A percentile compares a stretch with the other conserved stretches of the same genome.
Evolutionary conservation across 2,329 filamentous ascomycete genomes (phyloP).

Genomic region (Scedosporium apiospermum): DNA sequence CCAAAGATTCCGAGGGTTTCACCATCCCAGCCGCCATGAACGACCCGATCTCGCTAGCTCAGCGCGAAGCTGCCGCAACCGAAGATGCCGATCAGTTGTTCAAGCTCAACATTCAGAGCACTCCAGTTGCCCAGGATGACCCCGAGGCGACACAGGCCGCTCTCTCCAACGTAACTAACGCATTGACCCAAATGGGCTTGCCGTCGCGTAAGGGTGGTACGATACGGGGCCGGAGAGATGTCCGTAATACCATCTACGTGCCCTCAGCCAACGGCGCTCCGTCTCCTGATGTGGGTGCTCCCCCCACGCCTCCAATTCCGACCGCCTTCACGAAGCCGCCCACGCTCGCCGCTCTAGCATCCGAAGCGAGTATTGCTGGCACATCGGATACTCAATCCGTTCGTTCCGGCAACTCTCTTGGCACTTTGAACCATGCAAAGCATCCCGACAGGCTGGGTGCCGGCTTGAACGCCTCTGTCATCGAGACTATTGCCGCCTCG

Average conservation of each 20-base stretch:
- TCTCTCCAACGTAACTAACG: conserved; percentile 65
- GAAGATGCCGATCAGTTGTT: conserved; percentile 59
- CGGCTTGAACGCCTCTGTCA: conserved; percentile 78
- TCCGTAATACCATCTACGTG: conserved; percentile 82
- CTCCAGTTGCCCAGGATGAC: conserved; percentile 69
- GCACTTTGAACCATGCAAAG: conserved; percentile 56
- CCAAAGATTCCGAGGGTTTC: conserved; percentile 67
- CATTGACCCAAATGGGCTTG: conserved; percentile 52
- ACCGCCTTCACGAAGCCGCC: conserved; percentile 26
- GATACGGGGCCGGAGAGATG: conserved; percentile 78
- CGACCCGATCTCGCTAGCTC: conserved; percentile 61
- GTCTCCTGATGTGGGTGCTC: conserved; percentile 5
- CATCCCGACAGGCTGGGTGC: conserved; percentile 75
- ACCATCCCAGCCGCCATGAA: conserved; percentile 57
- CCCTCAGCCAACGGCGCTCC: conserved; percentile 31
- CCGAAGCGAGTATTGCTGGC: conserved; percentile 49
- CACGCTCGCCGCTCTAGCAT: conserved; percentile 45
- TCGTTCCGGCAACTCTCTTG: conserved; percentile 74
- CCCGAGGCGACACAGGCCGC: conserved; percentile 65
- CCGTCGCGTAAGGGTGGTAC: conserved; percentile 65
- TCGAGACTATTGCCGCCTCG: conserved; percentile 81
- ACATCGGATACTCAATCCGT: conserved; percentile 84
- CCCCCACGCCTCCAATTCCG: conserved; percentile 15
- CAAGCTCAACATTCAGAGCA: conserved; percentile 71
- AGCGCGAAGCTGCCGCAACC: conserved; percentile 45